Conservation (phyloP, 1,139 yeast genomes). For the Arxiozyma heterogenica region DNA sequence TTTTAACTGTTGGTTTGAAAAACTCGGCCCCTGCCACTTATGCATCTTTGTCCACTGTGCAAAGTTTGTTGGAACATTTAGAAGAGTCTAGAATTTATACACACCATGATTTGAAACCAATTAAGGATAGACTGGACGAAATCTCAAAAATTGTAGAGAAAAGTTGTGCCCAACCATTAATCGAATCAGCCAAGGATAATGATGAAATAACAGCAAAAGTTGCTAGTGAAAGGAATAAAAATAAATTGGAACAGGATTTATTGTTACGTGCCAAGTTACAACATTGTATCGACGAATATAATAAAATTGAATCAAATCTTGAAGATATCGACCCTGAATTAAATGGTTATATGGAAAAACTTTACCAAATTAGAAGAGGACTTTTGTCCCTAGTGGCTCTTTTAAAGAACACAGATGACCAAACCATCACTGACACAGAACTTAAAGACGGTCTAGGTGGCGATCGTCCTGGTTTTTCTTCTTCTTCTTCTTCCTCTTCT, state of each 20-base stretch:
- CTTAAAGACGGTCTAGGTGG: conserved; percentile 10
- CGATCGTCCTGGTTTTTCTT: too few species aligned
- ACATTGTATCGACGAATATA: conserved; percentile 48
- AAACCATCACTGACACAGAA: not conserved
- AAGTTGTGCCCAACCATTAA: conserved; percentile 34
- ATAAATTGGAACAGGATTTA: conserved; percentile 46
- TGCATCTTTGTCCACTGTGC: conserved; percentile 78
- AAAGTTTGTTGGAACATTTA: conserved; percentile 70
- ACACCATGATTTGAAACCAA: conserved; percentile 70
- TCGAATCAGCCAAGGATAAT: conserved; percentile 13
- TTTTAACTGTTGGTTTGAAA: conserved; percentile 82
- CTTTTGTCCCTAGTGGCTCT: conserved; percentile 42
- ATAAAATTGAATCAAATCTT: conserved; percentile 44
- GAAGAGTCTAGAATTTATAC: conserved; percentile 76
- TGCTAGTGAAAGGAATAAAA: conserved; percentile 26
- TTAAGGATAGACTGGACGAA: conserved; percentile 59
- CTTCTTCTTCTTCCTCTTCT: conserved; percentile 11
- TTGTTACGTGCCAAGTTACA: conserved; percentile 51
- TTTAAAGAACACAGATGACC: conserved; percentile 12
- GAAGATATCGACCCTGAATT: conserved; percentile 50
- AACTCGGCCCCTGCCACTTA: conserved; percentile 90
- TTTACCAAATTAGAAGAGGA: conserved; percentile 47
- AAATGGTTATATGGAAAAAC: conserved; percentile 41
- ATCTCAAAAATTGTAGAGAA: conserved; percentile 51
- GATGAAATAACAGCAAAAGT: conserved; percentile 19